Evolutionary conservation across 495 filamentous ascomycete genomes (phyloP).

Genomic region (Aspergillus steynii): DNA sequence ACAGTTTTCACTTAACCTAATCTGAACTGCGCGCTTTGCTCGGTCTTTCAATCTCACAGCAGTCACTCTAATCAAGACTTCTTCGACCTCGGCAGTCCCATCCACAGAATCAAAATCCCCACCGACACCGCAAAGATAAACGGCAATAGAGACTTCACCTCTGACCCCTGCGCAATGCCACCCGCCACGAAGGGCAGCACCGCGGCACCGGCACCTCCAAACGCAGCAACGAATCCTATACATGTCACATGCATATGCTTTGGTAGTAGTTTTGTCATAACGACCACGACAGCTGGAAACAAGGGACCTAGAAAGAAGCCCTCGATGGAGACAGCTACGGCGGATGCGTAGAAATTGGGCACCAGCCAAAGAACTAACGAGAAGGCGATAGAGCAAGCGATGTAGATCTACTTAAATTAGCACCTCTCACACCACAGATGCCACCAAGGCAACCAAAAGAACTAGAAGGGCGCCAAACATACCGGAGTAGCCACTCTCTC

Average conservation of each 20-base stretch:
- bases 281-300: constrained; percentile 72
- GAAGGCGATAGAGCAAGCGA: constrained; percentile 44
- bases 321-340: constrained; percentile 61
- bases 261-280: constrained; percentile 73
- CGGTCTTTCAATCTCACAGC: no score
- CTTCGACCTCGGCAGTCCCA: background rate
- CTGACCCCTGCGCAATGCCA: constrained; percentile 68
- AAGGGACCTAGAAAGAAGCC: constrained; percentile 65
- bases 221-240: constrained; percentile 77
- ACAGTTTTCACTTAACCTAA: no score
- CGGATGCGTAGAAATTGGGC: constrained; percentile 67
- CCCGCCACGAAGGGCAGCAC: constrained; percentile 74
- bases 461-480: background rate
- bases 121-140: constrained; percentile 54
- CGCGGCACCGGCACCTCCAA: constrained; percentile 70
- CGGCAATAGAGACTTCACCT: constrained; percentile 68
- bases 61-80: background rate
- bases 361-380: constrained; percentile 65
- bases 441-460: background rate
- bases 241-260: constrained; percentile 70
- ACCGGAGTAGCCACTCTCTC: constrained; percentile 34
- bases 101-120: background rate
- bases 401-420: constrained; percentile 43
- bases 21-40: no score
- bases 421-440: no score